Percentiles rank a stretch among this genome's conserved stretches.
These are phyloP conservation scores for Penicillium psychrosexuale DNA, from an alignment of 2,329 filamentous ascomycete species.

Conservation along the genomic window DNA sequence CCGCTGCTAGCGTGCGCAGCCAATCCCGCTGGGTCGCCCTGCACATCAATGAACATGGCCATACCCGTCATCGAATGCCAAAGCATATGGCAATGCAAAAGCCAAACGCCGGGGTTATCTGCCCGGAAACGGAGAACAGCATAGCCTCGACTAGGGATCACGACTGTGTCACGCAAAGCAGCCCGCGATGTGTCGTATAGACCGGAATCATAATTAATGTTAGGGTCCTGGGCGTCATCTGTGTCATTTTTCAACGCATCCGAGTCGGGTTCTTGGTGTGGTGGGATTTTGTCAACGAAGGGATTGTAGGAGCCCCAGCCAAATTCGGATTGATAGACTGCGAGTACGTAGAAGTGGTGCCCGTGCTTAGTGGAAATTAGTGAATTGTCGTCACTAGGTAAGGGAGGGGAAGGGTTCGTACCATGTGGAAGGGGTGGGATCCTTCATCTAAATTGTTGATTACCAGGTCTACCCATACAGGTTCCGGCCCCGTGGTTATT, in stretches of 20 bases:
- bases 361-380: constrained; percentile 30
- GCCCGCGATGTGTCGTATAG: constrained; percentile 29
- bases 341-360: constrained; percentile 36
- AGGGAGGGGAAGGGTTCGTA: constrained; percentile 19
- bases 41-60: constrained; percentile 42
- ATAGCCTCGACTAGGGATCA: constrained; percentile 54
- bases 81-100: constrained; percentile 53
- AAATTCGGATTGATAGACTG: constrained; percentile 26
- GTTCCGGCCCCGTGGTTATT: constrained; percentile 28
- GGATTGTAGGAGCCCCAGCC: constrained; percentile 43
- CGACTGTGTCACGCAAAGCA: constrained; percentile 54
- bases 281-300: constrained; percentile 23
- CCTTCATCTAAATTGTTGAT: constrained; percentile 53
- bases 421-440: constrained; percentile 51
- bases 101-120: constrained; percentile 53
- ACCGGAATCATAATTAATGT: constrained; percentile 29
- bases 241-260: constrained; percentile 19
- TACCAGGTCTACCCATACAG: constrained; percentile 47
- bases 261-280: constrained; percentile 16
- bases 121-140: constrained; percentile 55
- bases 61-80: constrained; percentile 51
- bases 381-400: neutral
- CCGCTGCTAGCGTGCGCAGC: constrained; percentile 13
- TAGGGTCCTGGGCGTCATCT: neutral
- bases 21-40: constrained; percentile 18